Evolutionary conservation across 306 rosid genomes (phyloP).

Genomic region (Hippophae gyantsensis): DNA sequence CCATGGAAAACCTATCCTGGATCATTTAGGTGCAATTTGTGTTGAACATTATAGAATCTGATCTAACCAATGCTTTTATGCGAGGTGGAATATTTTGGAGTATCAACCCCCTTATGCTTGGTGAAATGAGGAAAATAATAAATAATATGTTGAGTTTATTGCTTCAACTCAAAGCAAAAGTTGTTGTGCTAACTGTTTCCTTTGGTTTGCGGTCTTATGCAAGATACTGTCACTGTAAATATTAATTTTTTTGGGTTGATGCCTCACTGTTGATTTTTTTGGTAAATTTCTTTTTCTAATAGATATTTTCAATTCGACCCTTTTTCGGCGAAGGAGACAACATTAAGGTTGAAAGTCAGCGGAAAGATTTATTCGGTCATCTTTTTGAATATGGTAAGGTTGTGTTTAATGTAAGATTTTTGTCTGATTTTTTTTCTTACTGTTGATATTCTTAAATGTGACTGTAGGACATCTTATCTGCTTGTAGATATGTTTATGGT

Average conservation of each 20-base stretch:
- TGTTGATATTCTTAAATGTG: slow-evolving; percentile 8
- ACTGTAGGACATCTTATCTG: too few relatives aligned
- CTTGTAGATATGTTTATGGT: too few relatives aligned
- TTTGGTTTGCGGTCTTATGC: slow-evolving; percentile 19
- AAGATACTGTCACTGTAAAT: slow-evolving; percentile 16
- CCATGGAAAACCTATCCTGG: too few relatives aligned
- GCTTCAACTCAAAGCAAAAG: neutral
- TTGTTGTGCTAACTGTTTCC: slow-evolving; percentile 8
- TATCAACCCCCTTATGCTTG: too few relatives aligned
- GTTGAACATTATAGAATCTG: too few relatives aligned
- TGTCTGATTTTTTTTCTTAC: slow-evolving; percentile 23
- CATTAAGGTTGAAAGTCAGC: slow-evolving; percentile 39
- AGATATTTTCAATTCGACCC: slow-evolving; percentile 56
- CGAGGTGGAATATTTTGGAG: too few relatives aligned
- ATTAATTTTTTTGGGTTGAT: slow-evolving; percentile 17
- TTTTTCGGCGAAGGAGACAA: slow-evolving; percentile 45
- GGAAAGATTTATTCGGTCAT: slow-evolving; percentile 43
- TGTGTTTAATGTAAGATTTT: slow-evolving; percentile 31
- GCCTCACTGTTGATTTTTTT: slow-evolving; percentile 30
- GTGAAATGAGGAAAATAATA: neutral
- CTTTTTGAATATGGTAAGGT: slow-evolving; percentile 55
- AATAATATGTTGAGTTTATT: neutral
- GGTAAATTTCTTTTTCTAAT: slow-evolving; percentile 42
- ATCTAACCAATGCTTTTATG: too few relatives aligned
- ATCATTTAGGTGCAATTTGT: too few relatives aligned